Conservation (phyloP, 1,284 basidiomycete species). For the Melampsora medusae region DNA sequence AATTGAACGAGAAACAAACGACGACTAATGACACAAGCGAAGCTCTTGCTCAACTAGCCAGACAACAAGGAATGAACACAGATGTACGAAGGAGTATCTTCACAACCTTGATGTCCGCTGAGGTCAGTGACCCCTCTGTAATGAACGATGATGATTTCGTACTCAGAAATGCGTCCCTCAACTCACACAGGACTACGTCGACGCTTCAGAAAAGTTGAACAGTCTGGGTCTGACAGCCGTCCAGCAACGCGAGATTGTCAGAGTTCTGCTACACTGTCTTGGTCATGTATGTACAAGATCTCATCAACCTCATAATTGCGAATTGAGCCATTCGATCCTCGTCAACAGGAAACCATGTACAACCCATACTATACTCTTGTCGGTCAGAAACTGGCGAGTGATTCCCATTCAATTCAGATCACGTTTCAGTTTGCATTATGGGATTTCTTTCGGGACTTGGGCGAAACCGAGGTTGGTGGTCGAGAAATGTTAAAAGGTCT, state of each 20-base stretch:
- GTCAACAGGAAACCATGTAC: conserved; percentile 74
- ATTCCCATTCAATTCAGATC: conserved; percentile 70
- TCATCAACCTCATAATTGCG: not conserved
- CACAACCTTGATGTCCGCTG: conserved; percentile 86
- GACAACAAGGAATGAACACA: conserved; percentile 97
- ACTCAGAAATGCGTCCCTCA: too few species aligned
- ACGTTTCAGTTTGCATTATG: conserved; percentile 94
- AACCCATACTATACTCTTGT: conserved; percentile 96
- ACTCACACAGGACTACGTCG: conserved; percentile 74
- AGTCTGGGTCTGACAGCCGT: conserved; percentile 80
- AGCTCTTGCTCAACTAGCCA: conserved; percentile 72
- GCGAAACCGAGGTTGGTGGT: conserved; percentile 78
- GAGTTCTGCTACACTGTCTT: conserved; percentile 88
- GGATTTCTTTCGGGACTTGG: conserved; percentile 92
- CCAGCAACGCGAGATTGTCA: conserved; percentile 89
- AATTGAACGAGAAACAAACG: conserved; percentile 54
- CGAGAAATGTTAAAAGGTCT: conserved; percentile 69
- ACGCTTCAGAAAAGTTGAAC: conserved; percentile 81
- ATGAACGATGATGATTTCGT: too few species aligned
- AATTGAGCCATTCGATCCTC: not conserved
- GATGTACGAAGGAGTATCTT: conserved; percentile 88
- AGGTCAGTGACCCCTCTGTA: conserved; percentile 62
- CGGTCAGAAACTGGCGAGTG: conserved; percentile 62
- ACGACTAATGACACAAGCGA: conserved; percentile 54
- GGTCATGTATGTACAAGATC: conserved; percentile 68